Evolutionary conservation across 495 filamentous ascomycete species (phyloP), one percentile per base, ranked within the genome.

Genomic region (Bacidia rubella): DNA sequence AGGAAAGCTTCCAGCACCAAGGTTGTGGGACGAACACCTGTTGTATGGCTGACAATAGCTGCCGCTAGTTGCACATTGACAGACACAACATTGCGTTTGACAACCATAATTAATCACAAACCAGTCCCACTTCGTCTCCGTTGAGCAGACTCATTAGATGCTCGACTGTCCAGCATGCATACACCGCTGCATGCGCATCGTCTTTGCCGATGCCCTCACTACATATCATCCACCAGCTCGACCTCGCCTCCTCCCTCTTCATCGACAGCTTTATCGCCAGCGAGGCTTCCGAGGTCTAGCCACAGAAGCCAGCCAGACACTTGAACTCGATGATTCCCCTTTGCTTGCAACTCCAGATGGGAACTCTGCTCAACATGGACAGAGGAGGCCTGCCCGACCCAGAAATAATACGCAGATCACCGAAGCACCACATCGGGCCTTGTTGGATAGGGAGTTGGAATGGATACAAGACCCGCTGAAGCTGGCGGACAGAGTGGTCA

Each of bases 381-480:
- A 35, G 29, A 5, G 5, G 5, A 35, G 15, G 29, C 5, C 5
- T 5, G 29, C 5, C 7, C 7, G 15, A 7, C 15, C 29, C 15
- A 35, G 15, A 35, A 15, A 15, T 15, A 5, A 5, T 35, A 35
- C 15, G 29, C 5, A 35, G 15, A 35, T 35, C 15, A 15, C 29
- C 5, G 15, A 35, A 15, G 29, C 29, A 15, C 29, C 29, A 5
- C 5, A 15, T 35, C 29, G 29, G 7, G 5, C 15, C 7, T 7
- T 35, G 15, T 35, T 75, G 45, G 50, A 67, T 23, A 63, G 70
- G 60, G 81, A 88, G 53, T 57, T 93, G 46, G 63, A 71, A 56
- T 82, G 78, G 65, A 57, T 86, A 49, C 64, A 67, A 26, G 86
- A 95, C 62, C 84, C 83, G 4, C 61, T 76, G 22, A 71, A 75